Percentiles rank a stretch among this genome's conserved stretches.
phyloP scores from a whole-genome alignment of 1,284 basidiomycete genomes.

The Sporisorium sorghi region DNA sequence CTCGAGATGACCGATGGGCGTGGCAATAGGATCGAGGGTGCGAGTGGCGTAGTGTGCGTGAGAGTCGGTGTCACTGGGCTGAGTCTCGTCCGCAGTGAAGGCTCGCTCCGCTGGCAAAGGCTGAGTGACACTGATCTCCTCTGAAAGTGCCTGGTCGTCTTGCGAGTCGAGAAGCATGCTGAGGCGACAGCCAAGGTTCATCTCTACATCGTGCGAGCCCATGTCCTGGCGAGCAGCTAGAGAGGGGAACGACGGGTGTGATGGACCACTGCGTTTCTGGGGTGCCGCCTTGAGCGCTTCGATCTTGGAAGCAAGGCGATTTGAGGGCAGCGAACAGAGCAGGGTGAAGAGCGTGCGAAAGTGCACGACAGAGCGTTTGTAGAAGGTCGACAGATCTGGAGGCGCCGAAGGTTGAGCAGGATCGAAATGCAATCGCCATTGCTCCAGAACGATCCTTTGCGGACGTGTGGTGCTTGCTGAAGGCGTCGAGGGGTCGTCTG shows the following conservation, averaged over 20 bases:
- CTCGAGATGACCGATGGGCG: conserved; percentile 42
- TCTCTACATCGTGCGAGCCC: conserved; percentile 36
- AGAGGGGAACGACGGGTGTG: conserved; percentile 16
- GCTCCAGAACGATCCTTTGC: conserved; percentile 48
- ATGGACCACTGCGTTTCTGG: not conserved
- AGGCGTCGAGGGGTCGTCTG: conserved; percentile 3
- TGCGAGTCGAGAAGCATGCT: conserved; percentile 24
- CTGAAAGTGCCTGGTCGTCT: not conserved
- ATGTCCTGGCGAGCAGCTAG: conserved; percentile 22
- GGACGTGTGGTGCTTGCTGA: not conserved
- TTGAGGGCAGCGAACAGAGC: conserved; percentile 58
- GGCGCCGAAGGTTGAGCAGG: conserved; percentile 17
- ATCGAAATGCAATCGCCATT: conserved; percentile 48
- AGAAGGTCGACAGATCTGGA: conserved; percentile 66
- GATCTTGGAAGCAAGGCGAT: conserved; percentile 53
- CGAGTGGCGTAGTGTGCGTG: conserved; percentile 26
- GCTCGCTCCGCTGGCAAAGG: conserved; percentile 13
- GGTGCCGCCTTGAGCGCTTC: conserved; percentile 19
- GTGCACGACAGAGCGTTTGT: conserved; percentile 68
- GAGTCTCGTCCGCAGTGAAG: not conserved
- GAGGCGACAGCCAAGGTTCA: conserved; percentile 56
- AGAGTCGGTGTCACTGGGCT: not conserved
- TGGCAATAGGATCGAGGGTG: conserved; percentile 22
- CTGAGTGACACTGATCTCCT: conserved; percentile 16
- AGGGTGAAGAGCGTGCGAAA: conserved; percentile 67